phyloP scores from a whole-genome alignment of 352 stramenopile genomes.

The Phytophthora pini region DNA sequence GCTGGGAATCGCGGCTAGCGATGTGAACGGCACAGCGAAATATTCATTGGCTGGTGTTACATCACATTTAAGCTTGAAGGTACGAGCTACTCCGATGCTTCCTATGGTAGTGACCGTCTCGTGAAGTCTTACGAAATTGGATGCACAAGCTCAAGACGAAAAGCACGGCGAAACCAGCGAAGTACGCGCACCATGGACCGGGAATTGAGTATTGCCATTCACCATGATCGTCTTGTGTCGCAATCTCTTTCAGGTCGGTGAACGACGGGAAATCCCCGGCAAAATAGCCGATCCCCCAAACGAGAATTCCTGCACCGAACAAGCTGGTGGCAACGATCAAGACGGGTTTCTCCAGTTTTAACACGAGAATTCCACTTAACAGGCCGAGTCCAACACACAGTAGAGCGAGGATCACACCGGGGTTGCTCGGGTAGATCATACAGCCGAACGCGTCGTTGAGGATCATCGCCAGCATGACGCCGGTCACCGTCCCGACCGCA shows the following conservation, averaged over 20 bases:
- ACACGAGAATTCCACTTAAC: constrained; percentile 31
- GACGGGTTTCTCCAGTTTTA: constrained; percentile 53
- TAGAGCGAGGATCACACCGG: constrained; percentile 37
- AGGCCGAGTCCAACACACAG: constrained; percentile 40
- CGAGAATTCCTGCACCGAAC: constrained; percentile 41
- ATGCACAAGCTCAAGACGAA: constrained; percentile 45
- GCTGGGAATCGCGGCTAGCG: too few species aligned
- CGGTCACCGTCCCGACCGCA: constrained; percentile 40
- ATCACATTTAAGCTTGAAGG: constrained; percentile 7
- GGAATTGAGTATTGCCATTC: constrained; percentile 48
- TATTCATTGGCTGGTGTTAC: neutral
- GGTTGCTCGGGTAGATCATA: constrained; percentile 45
- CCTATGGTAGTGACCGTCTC: constrained; percentile 13
- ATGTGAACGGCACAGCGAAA: neutral
- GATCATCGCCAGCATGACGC: constrained; percentile 49
- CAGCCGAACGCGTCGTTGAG: constrained; percentile 50
- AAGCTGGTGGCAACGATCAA: constrained; percentile 50
- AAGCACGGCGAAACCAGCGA: constrained; percentile 44
- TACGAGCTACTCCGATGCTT: constrained; percentile 6
- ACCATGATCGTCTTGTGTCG: constrained; percentile 25
- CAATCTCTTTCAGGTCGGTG: constrained; percentile 45
- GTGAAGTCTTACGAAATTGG: constrained; percentile 52
- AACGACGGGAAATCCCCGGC: constrained; percentile 46
- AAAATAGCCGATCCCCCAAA: constrained; percentile 58
- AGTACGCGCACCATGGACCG: constrained; percentile 47